Evolutionary conservation across 2,329 filamentous ascomycete genomes (phyloP).

Genomic region (Furcasterigmium furcatum): DNA sequence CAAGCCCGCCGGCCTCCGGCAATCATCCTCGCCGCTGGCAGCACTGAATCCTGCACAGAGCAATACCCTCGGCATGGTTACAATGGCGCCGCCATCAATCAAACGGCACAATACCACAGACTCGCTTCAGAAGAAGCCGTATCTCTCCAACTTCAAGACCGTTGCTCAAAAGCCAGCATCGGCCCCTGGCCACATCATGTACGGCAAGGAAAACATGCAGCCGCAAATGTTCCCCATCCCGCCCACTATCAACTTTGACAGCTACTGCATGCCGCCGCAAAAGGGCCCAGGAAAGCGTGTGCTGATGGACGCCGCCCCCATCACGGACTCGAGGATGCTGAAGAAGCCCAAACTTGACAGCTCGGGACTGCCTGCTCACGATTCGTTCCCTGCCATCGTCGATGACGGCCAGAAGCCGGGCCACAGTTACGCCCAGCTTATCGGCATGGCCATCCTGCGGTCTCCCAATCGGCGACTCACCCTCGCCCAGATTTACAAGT

Average conservation of each 20-base stretch:
- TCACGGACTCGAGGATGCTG: constrained; percentile 61
- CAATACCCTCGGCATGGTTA: constrained; percentile 63
- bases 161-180: constrained; percentile 46
- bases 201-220: constrained; percentile 56
- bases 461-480: constrained; percentile 82
- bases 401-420: constrained; percentile 88
- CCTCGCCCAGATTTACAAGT: constrained; percentile 95
- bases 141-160: constrained; percentile 58
- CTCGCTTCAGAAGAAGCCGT: constrained; percentile 65
- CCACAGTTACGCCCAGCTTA: constrained; percentile 91
- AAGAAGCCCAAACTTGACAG: constrained; percentile 70
- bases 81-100: constrained; percentile 62
- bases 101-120: constrained; percentile 53
- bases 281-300: constrained; percentile 56
- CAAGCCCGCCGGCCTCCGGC: constrained; percentile 52
- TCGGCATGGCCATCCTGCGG: constrained; percentile 93
- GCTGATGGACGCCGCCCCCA: constrained; percentile 69
- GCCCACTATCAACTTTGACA: constrained; percentile 45
- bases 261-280: constrained; percentile 36
- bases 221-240: constrained; percentile 47
- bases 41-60: constrained; percentile 51
- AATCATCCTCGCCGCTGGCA: constrained; percentile 56
- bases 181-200: constrained; percentile 27
- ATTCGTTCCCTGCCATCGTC: constrained; percentile 76
- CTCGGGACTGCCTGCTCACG: constrained; percentile 59